Percentiles rank a stretch among this genome's conserved stretches.
Evolutionary conservation across 345 rosid genomes (phyloP).

Genomic region (Rhizophora apiculata): DNA sequence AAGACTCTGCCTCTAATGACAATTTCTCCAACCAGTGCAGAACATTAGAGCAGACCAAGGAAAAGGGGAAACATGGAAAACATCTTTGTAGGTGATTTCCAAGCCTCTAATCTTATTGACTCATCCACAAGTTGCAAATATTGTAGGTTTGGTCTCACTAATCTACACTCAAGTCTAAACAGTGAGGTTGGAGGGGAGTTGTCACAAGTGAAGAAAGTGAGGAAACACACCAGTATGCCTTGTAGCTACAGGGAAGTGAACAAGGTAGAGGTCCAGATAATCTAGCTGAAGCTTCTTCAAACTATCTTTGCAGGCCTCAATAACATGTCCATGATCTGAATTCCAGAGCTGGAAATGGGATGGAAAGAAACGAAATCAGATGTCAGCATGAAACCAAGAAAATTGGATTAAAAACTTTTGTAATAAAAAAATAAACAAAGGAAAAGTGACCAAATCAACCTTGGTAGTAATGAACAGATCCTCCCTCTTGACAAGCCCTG

Average conservation of each 20-base stretch:
- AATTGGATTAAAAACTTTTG: not conserved
- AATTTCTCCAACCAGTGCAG: not conserved
- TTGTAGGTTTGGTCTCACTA: not conserved
- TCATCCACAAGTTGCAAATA: not conserved
- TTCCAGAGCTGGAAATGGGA: constrained; percentile 69
- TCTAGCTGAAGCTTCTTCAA: constrained; percentile 83
- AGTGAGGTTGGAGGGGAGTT: too few relatives aligned
- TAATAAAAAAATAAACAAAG: not conserved
- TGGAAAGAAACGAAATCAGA: not conserved
- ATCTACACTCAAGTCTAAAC: too few relatives aligned
- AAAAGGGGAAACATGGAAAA: not conserved
- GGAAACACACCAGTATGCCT: constrained; percentile 64
- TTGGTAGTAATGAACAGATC: constrained; percentile 84
- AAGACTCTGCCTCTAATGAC: not conserved
- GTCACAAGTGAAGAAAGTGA: not conserved
- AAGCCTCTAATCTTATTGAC: not conserved
- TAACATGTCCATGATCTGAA: constrained; percentile 88
- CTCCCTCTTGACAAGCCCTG: constrained; percentile 70
- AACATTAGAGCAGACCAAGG: not conserved
- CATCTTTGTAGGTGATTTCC: not conserved
- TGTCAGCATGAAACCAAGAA: not conserved
- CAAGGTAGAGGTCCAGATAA: constrained; percentile 79
- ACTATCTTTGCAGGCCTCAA: constrained; percentile 85
- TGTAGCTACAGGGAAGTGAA: constrained; percentile 85
- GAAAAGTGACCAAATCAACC: constrained; percentile 32